Evolutionary conservation across 2,329 filamentous ascomycete genomes (phyloP), one percentile per base, ranked within the genome.

Genomic region (Sphaerulina musiva): DNA sequence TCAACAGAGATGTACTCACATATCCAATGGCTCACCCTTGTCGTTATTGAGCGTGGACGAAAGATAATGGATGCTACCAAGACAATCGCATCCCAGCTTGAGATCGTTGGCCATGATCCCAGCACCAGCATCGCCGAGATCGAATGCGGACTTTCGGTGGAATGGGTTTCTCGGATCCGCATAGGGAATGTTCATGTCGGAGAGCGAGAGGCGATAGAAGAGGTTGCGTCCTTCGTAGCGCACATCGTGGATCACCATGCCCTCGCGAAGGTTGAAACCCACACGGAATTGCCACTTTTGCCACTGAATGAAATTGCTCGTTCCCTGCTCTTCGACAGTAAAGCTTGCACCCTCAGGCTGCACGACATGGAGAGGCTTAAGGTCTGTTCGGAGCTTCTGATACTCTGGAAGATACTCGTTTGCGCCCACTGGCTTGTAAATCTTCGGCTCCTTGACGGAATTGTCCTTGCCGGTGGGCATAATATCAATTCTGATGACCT

Each of bases 321-420:
- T 75, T 20, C 70, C 73, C 29, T 74, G 71, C 31, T 74, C 68
- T 1, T 67, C 72, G 6, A 86, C 75, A 0, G 70, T 74, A 69
- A 89, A 89, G 1, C 81, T 85, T 0, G 84, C 78, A 0, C 85
- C 85, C 29, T 87, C 80, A 0, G 82, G 82, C 58, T 91, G 87
- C 1, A 81, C 76, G 45, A 92, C 82, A 60, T 88, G 81, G 63
- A 90, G 79, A 3, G 86, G 85, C 70, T 87, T 89, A 23, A 76
- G 64, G 49, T 74, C 73, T 49, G 70, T 69, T 29, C 74, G 65
- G 2, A 69, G 61, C 11, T 72, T 69, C n/a, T 70, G 70, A 7
- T 63, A 57, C 65, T 88, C 81, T 1, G 82, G 79, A 26, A 84
- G 78, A 62, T 86, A 86, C 64, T 88, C 85, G 62, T 85, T 82